Conservation (phyloP, 768 basidiomycete species). For the Suillus alpinus region DNA sequence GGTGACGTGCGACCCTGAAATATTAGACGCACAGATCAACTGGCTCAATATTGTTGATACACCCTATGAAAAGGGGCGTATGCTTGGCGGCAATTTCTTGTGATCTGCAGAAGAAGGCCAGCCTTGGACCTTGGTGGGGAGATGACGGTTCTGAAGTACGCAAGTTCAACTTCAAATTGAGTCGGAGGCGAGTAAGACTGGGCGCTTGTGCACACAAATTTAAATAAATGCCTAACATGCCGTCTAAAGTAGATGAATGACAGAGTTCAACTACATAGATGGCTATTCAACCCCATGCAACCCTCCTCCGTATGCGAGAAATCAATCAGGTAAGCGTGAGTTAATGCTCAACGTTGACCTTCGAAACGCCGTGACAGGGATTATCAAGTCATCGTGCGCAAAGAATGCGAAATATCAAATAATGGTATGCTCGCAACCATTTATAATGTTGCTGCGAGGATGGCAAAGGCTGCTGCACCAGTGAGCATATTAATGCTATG, state of each 20-base stretch:
- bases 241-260: not conserved
- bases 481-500: constrained; percentile 10
- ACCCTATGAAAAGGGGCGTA: not conserved
- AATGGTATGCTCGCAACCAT: not conserved
- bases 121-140: not conserved
- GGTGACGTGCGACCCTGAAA: not conserved
- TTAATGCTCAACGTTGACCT: not conserved
- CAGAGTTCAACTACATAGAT: not conserved
- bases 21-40: not conserved
- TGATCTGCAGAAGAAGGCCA: constrained; percentile 1
- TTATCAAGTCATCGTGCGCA: not conserved
- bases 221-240: constrained; percentile 1
- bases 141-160: not conserved
- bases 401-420: constrained; percentile 2
- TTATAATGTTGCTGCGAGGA: constrained; percentile 15
- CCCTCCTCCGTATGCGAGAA: not conserved
- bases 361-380: not conserved
- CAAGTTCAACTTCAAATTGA: not conserved
- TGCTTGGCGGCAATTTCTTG: not conserved
- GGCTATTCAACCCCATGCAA: not conserved
- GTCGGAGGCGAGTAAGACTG: not conserved
- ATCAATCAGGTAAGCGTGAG: not conserved
- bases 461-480: constrained; percentile 11
- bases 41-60: not conserved
- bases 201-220: constrained; percentile 1